Evolutionary conservation across 1,284 basidiomycete genomes (phyloP), one percentile per base, ranked within the genome.

Genomic region (Ustilago tritici): DNA sequence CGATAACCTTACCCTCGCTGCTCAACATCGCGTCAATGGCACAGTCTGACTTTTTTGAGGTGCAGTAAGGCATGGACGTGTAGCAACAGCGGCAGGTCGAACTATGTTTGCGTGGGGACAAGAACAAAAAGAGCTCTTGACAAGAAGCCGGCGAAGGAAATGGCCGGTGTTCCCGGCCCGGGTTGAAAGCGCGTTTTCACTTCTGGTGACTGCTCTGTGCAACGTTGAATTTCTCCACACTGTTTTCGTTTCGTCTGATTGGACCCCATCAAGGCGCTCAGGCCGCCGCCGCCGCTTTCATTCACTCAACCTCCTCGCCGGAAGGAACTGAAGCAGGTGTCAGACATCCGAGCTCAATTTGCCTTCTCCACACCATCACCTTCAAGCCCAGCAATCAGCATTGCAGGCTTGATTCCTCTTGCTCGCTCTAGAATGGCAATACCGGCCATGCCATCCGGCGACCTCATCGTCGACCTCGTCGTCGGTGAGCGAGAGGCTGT

Each of bases 401-500:
- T 14, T 14, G 36, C 36, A 38, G 36, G 36, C 1, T 7, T 43
- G 14, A 17, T 15, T 5, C 2, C 14, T 43, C 40, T 43, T 43
- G 40, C 14, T 43, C 40, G 40, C 47, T 34, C 63, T 17, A 46
- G 15, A 40, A 73, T 73, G 70, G 61, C 70, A 41, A 61, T 73
- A 8, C 61, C 65, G 4, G 14, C 47, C 6, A n/a, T 52, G 54
- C 55, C 61, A 0, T 40, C 55, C 36, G 65, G 61, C 41, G 61
- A 68, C 53, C 65, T 73, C 41, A 54, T 55, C 41, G 70, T 61
- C 23, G 70, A 73, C 58, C 61, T 73, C 17, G 50, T 68, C 31
- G 61, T 73, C 23, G 65, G 65, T 43, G 65, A 73, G 47, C 61
- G 43, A 61, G 65, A 73, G 35, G 65, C 70, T 11, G 57, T 61